Conservation (phyloP, 2,329 filamentous ascomycete species). For the Sclerotinia glacialis region DNA sequence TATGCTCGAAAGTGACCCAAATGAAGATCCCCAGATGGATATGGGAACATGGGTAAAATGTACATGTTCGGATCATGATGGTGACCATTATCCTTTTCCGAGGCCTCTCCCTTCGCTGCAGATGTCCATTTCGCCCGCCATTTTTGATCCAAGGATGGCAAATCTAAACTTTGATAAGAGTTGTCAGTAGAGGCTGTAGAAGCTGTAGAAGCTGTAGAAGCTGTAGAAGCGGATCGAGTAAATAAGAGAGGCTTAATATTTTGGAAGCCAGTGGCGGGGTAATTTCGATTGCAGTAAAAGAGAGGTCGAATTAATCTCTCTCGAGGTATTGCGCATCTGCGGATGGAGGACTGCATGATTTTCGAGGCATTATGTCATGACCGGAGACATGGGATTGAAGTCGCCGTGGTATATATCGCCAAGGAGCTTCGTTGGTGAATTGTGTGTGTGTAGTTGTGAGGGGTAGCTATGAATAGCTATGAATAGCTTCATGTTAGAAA, state of each 20-base stretch:
- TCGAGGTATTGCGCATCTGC: conserved; percentile 18
- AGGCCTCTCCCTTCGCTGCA: background rate
- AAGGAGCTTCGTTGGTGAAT: background rate
- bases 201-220: background rate
- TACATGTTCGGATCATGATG: conserved; percentile 50
- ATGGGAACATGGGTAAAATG: conserved; percentile 89
- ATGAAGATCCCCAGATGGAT: conserved; percentile 82
- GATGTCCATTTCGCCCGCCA: conserved; percentile 33
- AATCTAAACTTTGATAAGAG: conserved; percentile 25
- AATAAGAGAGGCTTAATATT: background rate
- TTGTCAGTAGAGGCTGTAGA: background rate
- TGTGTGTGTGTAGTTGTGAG: background rate
- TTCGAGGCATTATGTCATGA: conserved; percentile 7
- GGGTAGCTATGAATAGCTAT: background rate
- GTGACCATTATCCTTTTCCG: background rate
- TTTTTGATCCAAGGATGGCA: conserved; percentile 33
- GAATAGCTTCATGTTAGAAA: background rate
- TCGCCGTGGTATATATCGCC: background rate
- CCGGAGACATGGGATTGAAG: background rate
- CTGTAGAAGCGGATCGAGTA: background rate
- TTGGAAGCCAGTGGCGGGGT: background rate
- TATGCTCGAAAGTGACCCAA: conserved; percentile 87
- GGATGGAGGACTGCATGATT: conserved; percentile 18
- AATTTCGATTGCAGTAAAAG: background rate
- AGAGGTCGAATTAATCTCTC: background rate